Evolutionary conservation across 2,329 filamentous ascomycete genomes (phyloP).

Genomic region (Ascochyta lentis): DNA sequence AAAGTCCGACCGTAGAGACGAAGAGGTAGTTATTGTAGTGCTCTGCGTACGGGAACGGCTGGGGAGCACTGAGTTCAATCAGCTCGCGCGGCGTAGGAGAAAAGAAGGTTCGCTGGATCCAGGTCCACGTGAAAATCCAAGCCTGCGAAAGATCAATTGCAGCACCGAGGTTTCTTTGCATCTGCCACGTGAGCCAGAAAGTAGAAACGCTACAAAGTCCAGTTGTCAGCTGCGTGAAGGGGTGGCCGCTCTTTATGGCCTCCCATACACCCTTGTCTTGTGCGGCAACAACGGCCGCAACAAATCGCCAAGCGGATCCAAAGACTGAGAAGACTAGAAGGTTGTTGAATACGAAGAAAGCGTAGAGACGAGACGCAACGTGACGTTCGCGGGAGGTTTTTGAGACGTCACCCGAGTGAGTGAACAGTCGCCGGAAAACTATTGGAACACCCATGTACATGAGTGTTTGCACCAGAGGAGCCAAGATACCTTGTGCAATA

Average conservation of each 20-base stretch:
- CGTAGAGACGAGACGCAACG: conserved; percentile 86
- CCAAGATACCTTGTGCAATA: conserved; percentile 87
- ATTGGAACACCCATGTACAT: conserved; percentile 87
- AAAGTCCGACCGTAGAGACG: conserved; percentile 85
- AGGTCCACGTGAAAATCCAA: conserved; percentile 79
- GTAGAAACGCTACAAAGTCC: conserved; percentile 81
- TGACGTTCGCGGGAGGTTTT: conserved; percentile 92
- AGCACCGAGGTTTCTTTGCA: conserved; percentile 85
- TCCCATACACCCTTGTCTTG: conserved; percentile 65
- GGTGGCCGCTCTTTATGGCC: conserved; percentile 69
- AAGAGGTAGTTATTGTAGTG: conserved; percentile 99
- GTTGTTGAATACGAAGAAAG: conserved; percentile 99
- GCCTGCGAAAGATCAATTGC: conserved; percentile 88
- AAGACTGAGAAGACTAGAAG: conserved; percentile 92
- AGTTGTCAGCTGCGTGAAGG: conserved; percentile 71
- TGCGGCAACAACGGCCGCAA: conserved; percentile 68
- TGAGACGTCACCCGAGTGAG: conserved; percentile 83
- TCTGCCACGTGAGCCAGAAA: conserved; percentile 89
- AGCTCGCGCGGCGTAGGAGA: conserved; percentile 87
- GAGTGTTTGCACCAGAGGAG: conserved; percentile 83
- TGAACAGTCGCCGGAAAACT: conserved; percentile 85
- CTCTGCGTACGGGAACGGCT: conserved; percentile 88
- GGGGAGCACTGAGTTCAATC: conserved; percentile 91
- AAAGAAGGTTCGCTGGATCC: conserved; percentile 79
- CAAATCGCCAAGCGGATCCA: conserved; percentile 81